Conservation (phyloP, 2,329 filamentous ascomycete genomes). For the Epichloe sibirici region DNA sequence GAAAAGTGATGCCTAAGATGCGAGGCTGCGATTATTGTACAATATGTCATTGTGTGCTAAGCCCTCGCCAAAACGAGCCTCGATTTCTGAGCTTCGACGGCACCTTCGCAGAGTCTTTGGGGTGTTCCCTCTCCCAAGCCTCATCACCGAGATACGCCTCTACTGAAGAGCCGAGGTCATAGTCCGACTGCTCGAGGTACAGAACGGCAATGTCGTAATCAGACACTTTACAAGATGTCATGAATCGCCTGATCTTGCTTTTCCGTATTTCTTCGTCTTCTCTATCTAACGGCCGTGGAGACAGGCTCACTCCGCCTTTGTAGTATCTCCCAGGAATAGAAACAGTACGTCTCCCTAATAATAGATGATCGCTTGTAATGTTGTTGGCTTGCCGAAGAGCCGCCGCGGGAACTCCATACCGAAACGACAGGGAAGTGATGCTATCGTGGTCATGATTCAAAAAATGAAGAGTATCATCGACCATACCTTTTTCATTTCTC, state of each 20-base stretch:
- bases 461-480: conserved; percentile 63
- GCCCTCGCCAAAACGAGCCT: conserved; percentile 21
- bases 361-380: conserved; percentile 57
- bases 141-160: conserved; percentile 58
- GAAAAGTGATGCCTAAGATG: too few relatives aligned
- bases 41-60: conserved; percentile 2
- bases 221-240: conserved; percentile 65
- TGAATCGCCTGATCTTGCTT: conserved; percentile 59
- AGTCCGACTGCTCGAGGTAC: conserved; percentile 59
- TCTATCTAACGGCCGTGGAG: conserved; percentile 57
- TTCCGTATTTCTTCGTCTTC: conserved; percentile 64
- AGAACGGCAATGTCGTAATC: conserved; percentile 66
- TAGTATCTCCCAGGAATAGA: conserved; percentile 61
- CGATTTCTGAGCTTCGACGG: conserved; percentile 19
- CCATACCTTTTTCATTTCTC: conserved; percentile 22
- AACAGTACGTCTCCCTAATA: conserved; percentile 56
- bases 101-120: conserved; percentile 21
- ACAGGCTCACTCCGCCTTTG: conserved; percentile 53
- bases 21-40: neutral
- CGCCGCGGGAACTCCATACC: conserved; percentile 54
- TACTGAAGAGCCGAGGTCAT: conserved; percentile 53
- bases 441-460: conserved; percentile 58
- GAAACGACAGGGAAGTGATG: conserved; percentile 54
- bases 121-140: conserved; percentile 60
- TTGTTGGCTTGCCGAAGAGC: conserved; percentile 56